These are phyloP conservation scores for Fusarium nanum DNA, from an alignment of 2,329 filamentous ascomycete species.

Conservation along the genomic window DNA sequence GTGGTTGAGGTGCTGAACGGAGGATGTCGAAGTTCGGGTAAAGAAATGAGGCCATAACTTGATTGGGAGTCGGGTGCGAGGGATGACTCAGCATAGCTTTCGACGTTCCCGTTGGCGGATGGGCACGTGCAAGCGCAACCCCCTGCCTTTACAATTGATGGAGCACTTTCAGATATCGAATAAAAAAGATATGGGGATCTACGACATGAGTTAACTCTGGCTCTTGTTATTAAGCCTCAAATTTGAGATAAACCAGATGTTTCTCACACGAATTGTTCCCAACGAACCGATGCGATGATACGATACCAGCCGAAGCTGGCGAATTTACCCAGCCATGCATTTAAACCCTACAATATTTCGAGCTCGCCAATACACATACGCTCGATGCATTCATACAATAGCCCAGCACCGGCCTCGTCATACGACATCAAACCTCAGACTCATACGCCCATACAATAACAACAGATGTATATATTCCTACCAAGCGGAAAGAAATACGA, in stretches of 20 bases:
- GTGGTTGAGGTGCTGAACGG: conserved; percentile 44
- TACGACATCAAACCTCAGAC: conserved; percentile 35
- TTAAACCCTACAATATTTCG: conserved; percentile 36
- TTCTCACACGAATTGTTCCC: neutral
- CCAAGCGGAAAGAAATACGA: conserved; percentile 7
- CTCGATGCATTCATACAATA: conserved; percentile 10
- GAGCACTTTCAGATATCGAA: conserved; percentile 19
- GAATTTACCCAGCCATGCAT: conserved; percentile 48
- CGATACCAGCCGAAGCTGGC: conserved; percentile 31
- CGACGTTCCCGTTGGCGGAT: conserved; percentile 37
- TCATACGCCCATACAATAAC: conserved; percentile 5
- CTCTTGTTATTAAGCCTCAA: neutral
- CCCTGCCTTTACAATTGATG: neutral
- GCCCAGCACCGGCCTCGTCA: conserved; percentile 13
- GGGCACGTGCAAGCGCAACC: conserved; percentile 33
- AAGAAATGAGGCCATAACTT: conserved; percentile 56
- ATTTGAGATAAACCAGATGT: conserved; percentile 6
- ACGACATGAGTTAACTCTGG: conserved; percentile 6
- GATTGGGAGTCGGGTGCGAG: conserved; percentile 44
- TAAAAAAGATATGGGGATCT: conserved; percentile 26
- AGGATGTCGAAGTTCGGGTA: conserved; percentile 48
- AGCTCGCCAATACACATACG: conserved; percentile 25
- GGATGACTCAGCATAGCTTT: conserved; percentile 53
- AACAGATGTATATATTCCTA: conserved; percentile 13
- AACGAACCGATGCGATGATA: conserved; percentile 41